Base-by-base conservation (phyloP, 2,329 filamentous ascomycete species). In the Exophiala viscosa region DNA sequence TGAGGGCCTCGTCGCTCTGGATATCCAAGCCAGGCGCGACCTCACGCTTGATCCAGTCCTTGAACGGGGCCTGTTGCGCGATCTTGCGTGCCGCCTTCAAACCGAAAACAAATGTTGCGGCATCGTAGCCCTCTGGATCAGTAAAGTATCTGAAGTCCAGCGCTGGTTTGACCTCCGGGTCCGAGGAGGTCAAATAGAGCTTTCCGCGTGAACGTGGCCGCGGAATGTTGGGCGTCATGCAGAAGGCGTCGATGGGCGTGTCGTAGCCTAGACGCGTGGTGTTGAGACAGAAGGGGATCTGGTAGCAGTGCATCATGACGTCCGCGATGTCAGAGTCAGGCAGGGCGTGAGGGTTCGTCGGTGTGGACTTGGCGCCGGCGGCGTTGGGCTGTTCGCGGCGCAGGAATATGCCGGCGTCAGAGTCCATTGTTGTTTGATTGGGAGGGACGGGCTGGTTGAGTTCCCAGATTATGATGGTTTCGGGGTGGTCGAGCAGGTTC, bases 291-390 rank as follows among this genome's bases (percentile, higher is more conserved):
- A 95, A 95, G 48, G 90, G 90, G 62, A 95, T 95, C 73, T 95
- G 90, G 76, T 95, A 95, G 80, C 90, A 95, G 76, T 95, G 90
- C 87, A 93, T 93, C 90, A 95, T 95, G 65, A 95, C 74, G 66
- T 96, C 90, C 59, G 87, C 87, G 50, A 88, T 85, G 57, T 87
- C 81, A 47, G 86, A 86, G 62, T 95, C 89, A 1, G 73, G 68
- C 36, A 80, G 65, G 5, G 67, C 70, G n/a, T 71, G 65, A 13
- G 77, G 75, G 59, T 76, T 79, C 58, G 67, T 49, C 6, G 55
- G 44, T 2, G 52, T 55, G 6, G 56, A 67, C 55, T 72, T 71
- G 58, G 74, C 73, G 51, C 81, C 81, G 3, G 78, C 81, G 2
- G 88, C 87, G 65, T 91, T 84, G 62, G 82, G 76, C 11, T 77